Evolutionary conservation across 2,329 filamentous ascomycete species (phyloP), one percentile per base, ranked within the genome.

Genomic region (Atkinsonella hypoxylon): DNA sequence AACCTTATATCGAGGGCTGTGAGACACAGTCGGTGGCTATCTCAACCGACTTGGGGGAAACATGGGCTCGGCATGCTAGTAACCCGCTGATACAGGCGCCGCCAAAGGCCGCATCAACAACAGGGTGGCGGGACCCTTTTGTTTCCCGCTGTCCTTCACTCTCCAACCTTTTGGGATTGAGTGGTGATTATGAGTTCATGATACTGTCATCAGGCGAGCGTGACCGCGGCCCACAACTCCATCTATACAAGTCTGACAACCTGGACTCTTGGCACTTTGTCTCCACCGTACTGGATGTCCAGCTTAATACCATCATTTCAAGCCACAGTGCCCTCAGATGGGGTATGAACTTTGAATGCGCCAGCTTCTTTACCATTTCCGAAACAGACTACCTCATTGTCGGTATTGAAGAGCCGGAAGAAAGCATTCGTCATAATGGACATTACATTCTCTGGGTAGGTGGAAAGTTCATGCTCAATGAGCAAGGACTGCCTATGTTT

Each of bases 21-120:
- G 71, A 74, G 55, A 68, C 69, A 1, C 69, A 73, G 51, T 67
- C 66, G 12, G 59, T 73, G 4, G 72, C 70, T 1, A 59, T 69
- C 5, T 67, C 61, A 60, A 67, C 51, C 64, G 67, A 69, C 67
- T 54, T 49, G 18, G 58, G 57, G 30, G 7, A 44, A 22, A 54
- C 56, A 7, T 61, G 58, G 58, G 43, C 50, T 18, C 54, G 55
- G n/a, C 54, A 56, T 45, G 43, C 45, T 9, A 51, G 47, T 18
- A 59, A 61, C 45, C 55, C 58, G 12, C 52, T 62, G 11, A 31
- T 61, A 3, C 40, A 36, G 26, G 44, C 48, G 7, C 53, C 57
- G 9, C 61, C 60, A 36, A 47, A 51, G 20, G 53, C 51, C 9
- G 51, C 49, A n/a, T 52, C 57, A 2, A 57, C 59, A 15, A 55